phyloP scores from a whole-genome alignment of 768 basidiomycete genomes.

The Cyclocybe aegerita region DNA sequence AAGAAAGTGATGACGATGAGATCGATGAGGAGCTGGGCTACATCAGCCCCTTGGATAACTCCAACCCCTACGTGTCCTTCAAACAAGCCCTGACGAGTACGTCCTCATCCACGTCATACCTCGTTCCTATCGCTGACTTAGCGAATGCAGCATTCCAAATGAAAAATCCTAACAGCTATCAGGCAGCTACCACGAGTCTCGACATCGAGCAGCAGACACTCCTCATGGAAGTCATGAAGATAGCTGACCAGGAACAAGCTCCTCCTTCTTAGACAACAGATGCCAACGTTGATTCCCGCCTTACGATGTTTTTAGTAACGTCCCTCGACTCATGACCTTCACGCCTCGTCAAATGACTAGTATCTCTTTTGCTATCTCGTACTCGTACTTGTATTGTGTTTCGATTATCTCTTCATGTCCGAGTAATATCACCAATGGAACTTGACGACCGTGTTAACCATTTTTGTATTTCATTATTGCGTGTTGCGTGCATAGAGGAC shows the following conservation, averaged over 20 bases:
- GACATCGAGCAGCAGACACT: slow-evolving; percentile 74
- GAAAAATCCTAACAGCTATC: slow-evolving; percentile 67
- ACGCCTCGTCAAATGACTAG: too few relatives aligned
- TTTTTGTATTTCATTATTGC: too few relatives aligned
- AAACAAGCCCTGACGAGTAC: slow-evolving; percentile 75
- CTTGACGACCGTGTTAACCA: too few relatives aligned
- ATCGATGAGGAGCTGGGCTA: slow-evolving; percentile 85
- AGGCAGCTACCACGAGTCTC: slow-evolving; percentile 70
- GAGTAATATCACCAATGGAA: too few relatives aligned
- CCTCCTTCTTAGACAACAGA: slow-evolving; percentile 18
- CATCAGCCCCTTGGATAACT: slow-evolving; percentile 78
- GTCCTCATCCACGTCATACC: slow-evolving; percentile 21
- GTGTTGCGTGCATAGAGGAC: too few relatives aligned
- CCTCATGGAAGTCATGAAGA: slow-evolving; percentile 83
- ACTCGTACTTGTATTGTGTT: too few relatives aligned
- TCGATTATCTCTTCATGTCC: too few relatives aligned
- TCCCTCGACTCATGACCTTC: too few relatives aligned
- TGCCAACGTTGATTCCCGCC: not conserved
- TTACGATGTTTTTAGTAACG: not conserved
- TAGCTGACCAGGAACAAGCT: slow-evolving; percentile 49
- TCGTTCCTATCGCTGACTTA: slow-evolving; percentile 4
- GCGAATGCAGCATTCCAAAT: slow-evolving; percentile 63
- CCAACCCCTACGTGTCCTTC: slow-evolving; percentile 78
- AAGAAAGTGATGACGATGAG: slow-evolving; percentile 47
- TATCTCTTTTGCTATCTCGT: too few relatives aligned